Conservation (phyloP, 805 yeast genomes). For the Candida ipomoeae region DNA sequence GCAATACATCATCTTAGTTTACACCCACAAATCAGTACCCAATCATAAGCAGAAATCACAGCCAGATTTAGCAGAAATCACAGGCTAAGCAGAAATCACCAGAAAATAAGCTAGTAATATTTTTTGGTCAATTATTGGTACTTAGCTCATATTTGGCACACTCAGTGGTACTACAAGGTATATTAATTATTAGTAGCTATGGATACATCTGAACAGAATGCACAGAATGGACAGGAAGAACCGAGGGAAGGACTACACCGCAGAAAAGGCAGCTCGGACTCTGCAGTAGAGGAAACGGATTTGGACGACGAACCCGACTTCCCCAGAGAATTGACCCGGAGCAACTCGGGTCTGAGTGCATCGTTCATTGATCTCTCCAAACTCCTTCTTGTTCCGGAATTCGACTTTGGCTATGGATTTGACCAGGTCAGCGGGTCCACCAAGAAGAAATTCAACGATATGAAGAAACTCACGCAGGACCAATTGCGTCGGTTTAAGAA, state of each 20-base stretch:
- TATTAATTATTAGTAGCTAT: too few relatives aligned
- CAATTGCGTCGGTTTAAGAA: slow-evolving; percentile 26
- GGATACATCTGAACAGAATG: too few relatives aligned
- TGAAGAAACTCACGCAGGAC: slow-evolving; percentile 34
- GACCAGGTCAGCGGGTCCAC: slow-evolving; percentile 35
- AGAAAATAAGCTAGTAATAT: too few relatives aligned
- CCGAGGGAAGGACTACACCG: neutral
- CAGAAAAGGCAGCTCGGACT: neutral
- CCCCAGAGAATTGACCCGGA: slow-evolving; percentile 5
- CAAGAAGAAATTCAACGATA: slow-evolving; percentile 30
- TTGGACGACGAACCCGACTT: slow-evolving; percentile 5
- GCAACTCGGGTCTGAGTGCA: slow-evolving; percentile 21
- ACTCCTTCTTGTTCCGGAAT: slow-evolving; percentile 37
- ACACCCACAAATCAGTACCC: too few relatives aligned
- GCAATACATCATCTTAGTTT: too few relatives aligned
- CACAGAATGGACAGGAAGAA: too few relatives aligned
- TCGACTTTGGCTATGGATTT: slow-evolving; percentile 39
- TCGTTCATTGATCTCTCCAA: slow-evolving; percentile 35
- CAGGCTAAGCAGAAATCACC: too few relatives aligned
- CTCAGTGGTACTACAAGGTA: too few relatives aligned
- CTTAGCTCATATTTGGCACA: too few relatives aligned
- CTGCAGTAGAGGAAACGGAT: neutral
- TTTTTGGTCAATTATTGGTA: too few relatives aligned
- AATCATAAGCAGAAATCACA: too few relatives aligned
- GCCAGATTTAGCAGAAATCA: too few relatives aligned